phyloP scores from a whole-genome alignment of 2,329 filamentous ascomycete genomes.

The Penicillium sp. region DNA sequence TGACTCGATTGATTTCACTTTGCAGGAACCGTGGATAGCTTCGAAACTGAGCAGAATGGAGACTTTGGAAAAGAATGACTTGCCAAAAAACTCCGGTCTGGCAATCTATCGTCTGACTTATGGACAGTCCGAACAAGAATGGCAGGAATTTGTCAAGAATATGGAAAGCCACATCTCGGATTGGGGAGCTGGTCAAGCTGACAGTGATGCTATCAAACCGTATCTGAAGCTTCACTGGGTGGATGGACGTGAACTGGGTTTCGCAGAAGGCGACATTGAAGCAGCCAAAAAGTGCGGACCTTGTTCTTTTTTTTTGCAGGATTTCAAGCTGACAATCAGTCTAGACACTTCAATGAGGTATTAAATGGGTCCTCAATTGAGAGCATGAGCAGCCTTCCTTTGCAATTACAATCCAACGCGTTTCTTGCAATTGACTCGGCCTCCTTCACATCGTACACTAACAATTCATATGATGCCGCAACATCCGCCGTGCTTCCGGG shows the following conservation, averaged over 20 bases:
- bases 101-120: slow-evolving; percentile 31
- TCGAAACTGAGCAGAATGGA: neutral
- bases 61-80: neutral
- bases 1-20: slow-evolving; percentile 7
- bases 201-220: slow-evolving; percentile 23
- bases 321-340: neutral
- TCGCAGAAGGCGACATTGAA: slow-evolving; percentile 20
- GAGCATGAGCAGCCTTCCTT: neutral
- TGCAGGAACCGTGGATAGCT: slow-evolving; percentile 26
- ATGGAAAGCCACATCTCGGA: slow-evolving; percentile 27
- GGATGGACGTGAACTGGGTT: slow-evolving; percentile 25
- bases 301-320: neutral
- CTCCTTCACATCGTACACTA: slow-evolving; percentile 22
- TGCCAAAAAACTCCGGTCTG: slow-evolving; percentile 14
- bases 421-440: slow-evolving; percentile 25
- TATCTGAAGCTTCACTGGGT: slow-evolving; percentile 31
- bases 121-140: slow-evolving; percentile 24
- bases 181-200: slow-evolving; percentile 29
- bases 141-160: slow-evolving; percentile 23
- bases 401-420: neutral
- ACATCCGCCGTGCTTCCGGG: slow-evolving; percentile 13
- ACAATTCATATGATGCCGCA: slow-evolving; percentile 10
- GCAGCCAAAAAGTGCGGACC: slow-evolving; percentile 13
- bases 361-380: neutral
- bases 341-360: slow-evolving; percentile 18